A percentile compares a stretch with the other conserved stretches of the same genome.
Evolutionary conservation across 805 yeast genomes (phyloP).

Genomic region (Hanseniaspora lachancei): DNA sequence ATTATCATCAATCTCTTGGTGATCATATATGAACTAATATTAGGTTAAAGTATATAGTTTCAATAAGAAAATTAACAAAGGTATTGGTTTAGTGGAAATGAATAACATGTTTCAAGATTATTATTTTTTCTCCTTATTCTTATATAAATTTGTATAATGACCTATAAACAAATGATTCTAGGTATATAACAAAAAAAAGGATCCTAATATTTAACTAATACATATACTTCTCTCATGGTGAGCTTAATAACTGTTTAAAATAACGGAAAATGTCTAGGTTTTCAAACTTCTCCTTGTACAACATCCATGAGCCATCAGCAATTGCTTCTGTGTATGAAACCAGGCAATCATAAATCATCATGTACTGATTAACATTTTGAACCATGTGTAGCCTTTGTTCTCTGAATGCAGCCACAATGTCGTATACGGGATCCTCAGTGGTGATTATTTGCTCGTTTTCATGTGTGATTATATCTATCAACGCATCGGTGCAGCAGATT

Average conservation of each 20-base stretch:
- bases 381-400: conserved; percentile 74
- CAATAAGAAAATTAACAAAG: too few species aligned
- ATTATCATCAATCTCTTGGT: conserved; percentile 54
- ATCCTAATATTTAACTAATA: too few species aligned
- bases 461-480: conserved; percentile 9
- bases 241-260: background rate
- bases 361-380: conserved; percentile 62
- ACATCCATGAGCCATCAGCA: conserved; percentile 3
- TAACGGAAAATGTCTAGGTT: background rate
- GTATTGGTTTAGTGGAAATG: too few species aligned
- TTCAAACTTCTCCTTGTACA: background rate
- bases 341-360: conserved; percentile 55
- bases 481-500: conserved; percentile 55
- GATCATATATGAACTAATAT: conserved; percentile 53
- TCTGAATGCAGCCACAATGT: conserved; percentile 53
- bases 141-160: too few species aligned
- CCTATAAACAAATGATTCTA: too few species aligned
- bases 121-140: too few species aligned
- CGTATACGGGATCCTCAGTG: conserved; percentile 43
- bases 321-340: conserved; percentile 20
- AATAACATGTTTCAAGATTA: too few species aligned
- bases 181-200: too few species aligned
- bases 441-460: background rate
- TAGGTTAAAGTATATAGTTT: conserved; percentile 35
- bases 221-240: background rate